Base-by-base conservation (phyloP, 2,329 filamentous ascomycete genomes). In the Penicillium sp. region DNA sequence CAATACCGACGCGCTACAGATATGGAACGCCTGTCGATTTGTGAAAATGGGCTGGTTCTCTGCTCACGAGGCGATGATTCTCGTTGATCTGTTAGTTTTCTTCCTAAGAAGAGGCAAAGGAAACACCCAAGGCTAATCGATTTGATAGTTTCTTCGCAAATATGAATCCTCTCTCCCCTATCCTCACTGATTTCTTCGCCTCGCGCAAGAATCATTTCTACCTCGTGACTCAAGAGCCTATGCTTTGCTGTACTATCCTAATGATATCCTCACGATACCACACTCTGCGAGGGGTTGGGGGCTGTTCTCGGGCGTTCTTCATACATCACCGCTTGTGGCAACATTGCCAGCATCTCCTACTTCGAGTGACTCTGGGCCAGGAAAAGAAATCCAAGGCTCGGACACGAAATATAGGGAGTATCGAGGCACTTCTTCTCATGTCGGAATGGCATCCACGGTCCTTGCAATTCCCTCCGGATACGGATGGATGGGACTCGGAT, bases 31-130 rank as follows among this genome's bases (percentile, higher is more conserved):
- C 0, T 78, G 75, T 55, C 73, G 78, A 1, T 81, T 80, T 51
- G 78, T 81, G 17, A 75, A 75, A 49, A 78, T 79, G 74, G 80
- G 79, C 0, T 81, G 78, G 79, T 77, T 82, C 44, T 77, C 77
- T 0, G 78, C 80, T 1, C 71, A 75, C 32, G 80, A 83, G 56
- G 79, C 78, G 7, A 68, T 81, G 4, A 73, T 69, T 4, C 78
- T 78, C 39, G 68, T 81, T 29, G 77, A 82, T 48, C 54, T 79
- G 67, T 75, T 51, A 51, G 71, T 63, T 13, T 10, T n/a, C n/a
- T 13, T n/a, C 7, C n/a, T 17, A 15, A 10, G 17, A 33, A 21
- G 26, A 27, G 7, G 10, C 7, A 8, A 21, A n/a, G 5, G 8
- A 2, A 17, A n/a, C 13, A 8, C 13, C 5, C n/a, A 2, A 47